phyloP scores from a whole-genome alignment of 116 monocot genomes.

The Cymodocea nodosa region DNA sequence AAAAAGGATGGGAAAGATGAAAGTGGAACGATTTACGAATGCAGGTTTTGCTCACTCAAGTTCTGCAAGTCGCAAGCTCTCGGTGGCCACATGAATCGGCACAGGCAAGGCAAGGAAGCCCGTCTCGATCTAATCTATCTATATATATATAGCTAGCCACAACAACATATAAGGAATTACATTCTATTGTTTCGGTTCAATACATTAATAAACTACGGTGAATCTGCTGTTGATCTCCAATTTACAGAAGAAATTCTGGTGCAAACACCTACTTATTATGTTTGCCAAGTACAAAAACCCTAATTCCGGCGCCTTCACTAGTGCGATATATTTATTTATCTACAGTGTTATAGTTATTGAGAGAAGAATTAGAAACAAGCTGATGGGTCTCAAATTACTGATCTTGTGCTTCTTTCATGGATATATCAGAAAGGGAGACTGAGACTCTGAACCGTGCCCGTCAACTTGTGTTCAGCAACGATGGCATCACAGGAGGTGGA shows the following conservation, averaged over 20 bases:
- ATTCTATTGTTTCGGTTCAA: too few species aligned
- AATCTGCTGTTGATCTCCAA: too few species aligned
- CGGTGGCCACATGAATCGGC: slow-evolving; percentile 99
- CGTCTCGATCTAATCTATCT: too few species aligned
- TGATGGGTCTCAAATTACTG: neutral
- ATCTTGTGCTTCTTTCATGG: neutral
- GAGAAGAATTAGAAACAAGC: too few species aligned
- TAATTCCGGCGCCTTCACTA: neutral
- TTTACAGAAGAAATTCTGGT: too few species aligned
- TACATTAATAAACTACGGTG: too few species aligned
- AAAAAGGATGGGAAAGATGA: slow-evolving; percentile 76
- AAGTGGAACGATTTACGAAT: slow-evolving; percentile 76
- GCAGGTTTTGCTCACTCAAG: slow-evolving; percentile 92
- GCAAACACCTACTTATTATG: too few species aligned
- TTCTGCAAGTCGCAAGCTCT: slow-evolving; percentile 98
- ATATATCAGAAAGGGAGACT: slow-evolving; percentile 77
- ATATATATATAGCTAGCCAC: too few species aligned
- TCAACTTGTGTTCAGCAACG: slow-evolving; percentile 79
- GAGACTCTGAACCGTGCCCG: slow-evolving; percentile 97
- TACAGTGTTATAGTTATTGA: too few species aligned
- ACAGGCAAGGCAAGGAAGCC: slow-evolving; percentile 67
- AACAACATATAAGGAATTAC: too few species aligned
- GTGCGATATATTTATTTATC: too few species aligned
- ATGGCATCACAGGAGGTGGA: slow-evolving; percentile 39
- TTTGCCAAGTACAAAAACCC: slow-evolving; percentile 3